phyloP scores from a whole-genome alignment of 2,329 filamentous ascomycete genomes.

The Cercospora zeina region DNA sequence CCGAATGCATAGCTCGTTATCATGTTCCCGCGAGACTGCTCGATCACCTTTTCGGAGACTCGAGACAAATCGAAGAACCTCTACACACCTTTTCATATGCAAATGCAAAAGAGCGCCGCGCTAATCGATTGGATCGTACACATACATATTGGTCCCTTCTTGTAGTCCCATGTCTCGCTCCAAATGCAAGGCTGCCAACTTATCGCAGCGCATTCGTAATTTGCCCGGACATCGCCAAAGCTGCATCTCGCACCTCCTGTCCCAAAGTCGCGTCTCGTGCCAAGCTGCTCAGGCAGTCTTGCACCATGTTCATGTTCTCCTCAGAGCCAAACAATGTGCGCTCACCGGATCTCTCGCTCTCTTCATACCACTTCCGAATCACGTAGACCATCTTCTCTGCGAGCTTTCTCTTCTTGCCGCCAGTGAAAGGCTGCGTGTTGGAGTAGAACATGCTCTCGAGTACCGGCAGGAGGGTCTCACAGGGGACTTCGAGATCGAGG shows the following conservation, averaged over 20 bases:
- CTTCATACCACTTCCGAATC: conserved; percentile 61
- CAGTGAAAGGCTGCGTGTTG: conserved; percentile 63
- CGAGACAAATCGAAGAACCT: not conserved
- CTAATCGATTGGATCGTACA: conserved; percentile 17
- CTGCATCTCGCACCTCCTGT: conserved; percentile 25
- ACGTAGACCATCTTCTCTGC: conserved; percentile 64
- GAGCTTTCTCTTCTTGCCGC: conserved; percentile 57
- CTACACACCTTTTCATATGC: not conserved
- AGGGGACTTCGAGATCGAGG: conserved; percentile 61
- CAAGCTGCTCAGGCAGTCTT: conserved; percentile 34
- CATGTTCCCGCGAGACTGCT: no score
- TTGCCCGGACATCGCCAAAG: conserved; percentile 27
- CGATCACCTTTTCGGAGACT: no score
- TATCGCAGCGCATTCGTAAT: conserved; percentile 25
- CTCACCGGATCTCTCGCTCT: conserved; percentile 55
- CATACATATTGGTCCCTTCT: not conserved
- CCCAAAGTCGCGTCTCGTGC: conserved; percentile 32
- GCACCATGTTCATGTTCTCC: conserved; percentile 53
- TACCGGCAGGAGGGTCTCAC: conserved; percentile 62
- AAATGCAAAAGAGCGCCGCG: conserved; percentile 20
- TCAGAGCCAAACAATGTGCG: conserved; percentile 61
- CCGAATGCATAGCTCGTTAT: no score
- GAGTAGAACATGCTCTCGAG: conserved; percentile 68
- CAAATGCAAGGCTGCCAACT: not conserved
- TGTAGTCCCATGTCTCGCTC: not conserved